Evolutionary conservation across 148 eudicot genomes (phyloP).

Genomic region (Amaranthus palmeri): DNA sequence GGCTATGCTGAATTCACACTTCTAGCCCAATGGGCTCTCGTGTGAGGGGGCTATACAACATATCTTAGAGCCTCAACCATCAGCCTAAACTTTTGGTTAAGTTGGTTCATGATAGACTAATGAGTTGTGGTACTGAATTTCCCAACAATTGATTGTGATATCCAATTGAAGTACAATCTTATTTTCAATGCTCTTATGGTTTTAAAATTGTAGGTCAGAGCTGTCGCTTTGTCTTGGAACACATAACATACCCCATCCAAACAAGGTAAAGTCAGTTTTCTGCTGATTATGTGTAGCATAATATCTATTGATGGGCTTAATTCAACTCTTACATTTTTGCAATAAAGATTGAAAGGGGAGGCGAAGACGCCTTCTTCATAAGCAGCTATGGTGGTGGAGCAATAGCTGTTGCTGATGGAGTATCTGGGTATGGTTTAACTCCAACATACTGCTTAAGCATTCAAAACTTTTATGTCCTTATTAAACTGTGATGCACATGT

Average conservation of each 20-base stretch:
- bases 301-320: background rate
- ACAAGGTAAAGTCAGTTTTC: slow-evolving; percentile 44
- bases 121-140: too few relatives aligned
- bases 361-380: slow-evolving; percentile 91
- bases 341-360: slow-evolving; percentile 79
- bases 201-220: slow-evolving; percentile 37
- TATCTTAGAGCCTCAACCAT: too few relatives aligned
- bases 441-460: background rate
- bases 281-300: background rate
- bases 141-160: too few relatives aligned
- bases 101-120: too few relatives aligned
- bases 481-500: slow-evolving; percentile 1
- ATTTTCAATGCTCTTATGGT: background rate
- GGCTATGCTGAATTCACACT: too few relatives aligned
- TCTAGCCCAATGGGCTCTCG: too few relatives aligned
- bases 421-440: slow-evolving; percentile 65
- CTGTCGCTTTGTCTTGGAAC: slow-evolving; percentile 64
- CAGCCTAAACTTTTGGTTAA: too few relatives aligned
- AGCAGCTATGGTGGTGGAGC: slow-evolving; percentile 68
- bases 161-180: background rate
- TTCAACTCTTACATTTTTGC: background rate
- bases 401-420: slow-evolving; percentile 96
- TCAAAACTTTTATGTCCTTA: background rate
- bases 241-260: slow-evolving; percentile 85
- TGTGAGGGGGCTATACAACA: too few relatives aligned